Evolutionary conservation across 495 filamentous ascomycete species (phyloP).

Genomic region (Hypoxylon intermedium): DNA sequence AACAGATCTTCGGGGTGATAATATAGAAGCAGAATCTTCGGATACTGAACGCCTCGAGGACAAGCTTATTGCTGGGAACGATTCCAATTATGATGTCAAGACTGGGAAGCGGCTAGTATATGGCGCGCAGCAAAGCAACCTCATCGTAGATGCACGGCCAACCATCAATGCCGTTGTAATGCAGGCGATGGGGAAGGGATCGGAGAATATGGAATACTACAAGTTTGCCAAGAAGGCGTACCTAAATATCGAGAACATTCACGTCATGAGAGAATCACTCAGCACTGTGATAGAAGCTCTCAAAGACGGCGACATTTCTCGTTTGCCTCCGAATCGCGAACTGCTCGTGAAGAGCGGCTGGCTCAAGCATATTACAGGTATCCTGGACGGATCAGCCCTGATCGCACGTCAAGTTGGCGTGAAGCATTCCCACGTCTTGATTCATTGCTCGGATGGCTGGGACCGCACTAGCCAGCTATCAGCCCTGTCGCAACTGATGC

Average conservation of each 20-base stretch:
- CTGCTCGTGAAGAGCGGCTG: slow-evolving; percentile 83
- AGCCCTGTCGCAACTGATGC: slow-evolving; percentile 88
- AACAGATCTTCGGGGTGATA: slow-evolving; percentile 54
- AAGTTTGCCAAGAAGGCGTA: slow-evolving; percentile 89
- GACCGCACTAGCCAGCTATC: slow-evolving; percentile 96
- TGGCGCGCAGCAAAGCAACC: slow-evolving; percentile 90
- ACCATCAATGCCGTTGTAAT: slow-evolving; percentile 96
- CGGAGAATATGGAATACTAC: slow-evolving; percentile 98
- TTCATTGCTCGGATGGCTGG: slow-evolving; percentile 99
- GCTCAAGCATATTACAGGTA: slow-evolving; percentile 86
- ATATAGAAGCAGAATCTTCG: slow-evolving; percentile 47
- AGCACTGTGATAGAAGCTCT: slow-evolving; percentile 87
- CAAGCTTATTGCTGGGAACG: slow-evolving; percentile 64
- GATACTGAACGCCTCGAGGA: slow-evolving; percentile 75
- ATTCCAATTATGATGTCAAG: slow-evolving; percentile 54
- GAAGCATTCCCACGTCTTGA: slow-evolving; percentile 90
- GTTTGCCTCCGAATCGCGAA: slow-evolving; percentile 83
- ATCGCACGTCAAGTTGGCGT: slow-evolving; percentile 91
- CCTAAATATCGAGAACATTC: slow-evolving; percentile 98
- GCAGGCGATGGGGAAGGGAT: slow-evolving; percentile 91
- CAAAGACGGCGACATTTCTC: slow-evolving; percentile 89
- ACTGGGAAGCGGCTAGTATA: slow-evolving; percentile 69
- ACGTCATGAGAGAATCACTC: slow-evolving; percentile 95
- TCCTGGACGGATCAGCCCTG: slow-evolving; percentile 82
- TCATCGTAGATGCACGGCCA: slow-evolving; percentile 96